phyloP scores from a whole-genome alignment of 1,284 basidiomycete species.

The Heterobasidion parviporum region DNA sequence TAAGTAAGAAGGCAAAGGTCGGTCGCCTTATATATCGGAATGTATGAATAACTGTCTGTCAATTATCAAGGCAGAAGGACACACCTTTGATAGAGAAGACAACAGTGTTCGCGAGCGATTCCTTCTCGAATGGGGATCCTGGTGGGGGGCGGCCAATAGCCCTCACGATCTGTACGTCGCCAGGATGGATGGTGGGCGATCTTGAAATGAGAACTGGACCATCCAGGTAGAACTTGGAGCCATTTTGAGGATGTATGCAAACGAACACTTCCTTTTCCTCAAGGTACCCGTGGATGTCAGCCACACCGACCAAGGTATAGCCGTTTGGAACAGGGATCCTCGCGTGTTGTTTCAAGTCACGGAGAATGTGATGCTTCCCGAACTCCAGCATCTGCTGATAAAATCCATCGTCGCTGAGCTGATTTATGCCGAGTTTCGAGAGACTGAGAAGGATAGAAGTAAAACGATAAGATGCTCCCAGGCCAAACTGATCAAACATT shows the following conservation, averaged over 20 bases:
- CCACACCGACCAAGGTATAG: slow-evolving; percentile 62
- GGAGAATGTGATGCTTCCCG: slow-evolving; percentile 52
- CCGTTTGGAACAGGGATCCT: slow-evolving; percentile 56
- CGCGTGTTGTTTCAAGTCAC: slow-evolving; percentile 58
- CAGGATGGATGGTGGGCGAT: slow-evolving; percentile 61
- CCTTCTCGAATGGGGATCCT: slow-evolving; percentile 39
- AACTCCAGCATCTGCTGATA: slow-evolving; percentile 43
- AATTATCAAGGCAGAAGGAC: neutral
- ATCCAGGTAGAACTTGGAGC: slow-evolving; percentile 37
- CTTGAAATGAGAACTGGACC: slow-evolving; percentile 52
- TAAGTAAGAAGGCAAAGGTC: slow-evolving; percentile 54
- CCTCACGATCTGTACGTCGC: slow-evolving; percentile 53
- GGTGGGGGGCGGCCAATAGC: slow-evolving; percentile 53
- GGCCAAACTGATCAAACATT: slow-evolving; percentile 35
- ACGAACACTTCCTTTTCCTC: slow-evolving; percentile 48
- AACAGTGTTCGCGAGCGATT: slow-evolving; percentile 46
- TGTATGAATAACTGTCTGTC: neutral
- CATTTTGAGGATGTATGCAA: slow-evolving; percentile 35
- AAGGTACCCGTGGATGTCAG: slow-evolving; percentile 48
- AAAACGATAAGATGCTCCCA: slow-evolving; percentile 33
- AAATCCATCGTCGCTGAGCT: slow-evolving; percentile 32
- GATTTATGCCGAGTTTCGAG: slow-evolving; percentile 24
- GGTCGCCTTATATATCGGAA: slow-evolving; percentile 29
- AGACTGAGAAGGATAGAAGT: slow-evolving; percentile 36
- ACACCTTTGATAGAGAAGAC: slow-evolving; percentile 50